A percentile compares a stretch with the other conserved stretches of the same genome.
These are phyloP conservation scores for Cymbopogon flexuosus DNA, from an alignment of 202 grass and related monocot species.

Conservation along the genomic window DNA sequence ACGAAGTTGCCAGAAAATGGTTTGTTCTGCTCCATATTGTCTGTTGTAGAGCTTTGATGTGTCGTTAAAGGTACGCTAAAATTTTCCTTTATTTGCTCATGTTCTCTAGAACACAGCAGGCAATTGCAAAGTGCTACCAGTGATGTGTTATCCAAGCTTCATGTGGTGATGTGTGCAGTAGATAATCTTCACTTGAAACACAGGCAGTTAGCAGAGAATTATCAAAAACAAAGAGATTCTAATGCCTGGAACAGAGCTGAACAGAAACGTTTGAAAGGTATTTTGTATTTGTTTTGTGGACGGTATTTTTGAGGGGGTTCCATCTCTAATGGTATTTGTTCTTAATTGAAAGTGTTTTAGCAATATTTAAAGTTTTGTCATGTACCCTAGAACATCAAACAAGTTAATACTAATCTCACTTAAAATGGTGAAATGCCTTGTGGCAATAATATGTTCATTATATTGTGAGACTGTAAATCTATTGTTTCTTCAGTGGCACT, in stretches of 20 bases:
- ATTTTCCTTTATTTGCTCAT: slow-evolving; percentile 26
- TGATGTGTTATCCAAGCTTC: slow-evolving; percentile 39
- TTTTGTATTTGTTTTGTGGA: slow-evolving; percentile 11
- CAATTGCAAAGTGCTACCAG: slow-evolving; percentile 30
- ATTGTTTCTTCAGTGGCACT: not conserved
- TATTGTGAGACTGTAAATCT: not conserved
- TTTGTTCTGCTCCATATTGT: slow-evolving; percentile 25
- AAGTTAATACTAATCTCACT: not conserved
- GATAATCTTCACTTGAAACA: slow-evolving; percentile 73
- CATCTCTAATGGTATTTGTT: not conserved
- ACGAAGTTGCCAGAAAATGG: slow-evolving; percentile 50
- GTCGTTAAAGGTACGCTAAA: slow-evolving; percentile 9
- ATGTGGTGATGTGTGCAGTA: slow-evolving; percentile 37
- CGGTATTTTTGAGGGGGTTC: not conserved
- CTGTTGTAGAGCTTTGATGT: not conserved
- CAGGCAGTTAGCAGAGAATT: slow-evolving; percentile 43
- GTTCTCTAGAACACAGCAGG: slow-evolving; percentile 35
- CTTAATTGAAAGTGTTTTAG: not conserved
- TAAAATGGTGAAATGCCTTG: not conserved
- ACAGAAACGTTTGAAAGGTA: slow-evolving; percentile 72
- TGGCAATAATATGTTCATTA: not conserved
- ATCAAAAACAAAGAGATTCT: slow-evolving; percentile 56
- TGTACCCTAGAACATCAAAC: not conserved
- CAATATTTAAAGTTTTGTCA: not conserved
- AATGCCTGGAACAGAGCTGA: slow-evolving; percentile 53